A percentile compares a stretch with the other conserved stretches of the same genome.
Evolutionary conservation across 305 asterid genomes (phyloP).

Genomic region (Withania somnifera): DNA sequence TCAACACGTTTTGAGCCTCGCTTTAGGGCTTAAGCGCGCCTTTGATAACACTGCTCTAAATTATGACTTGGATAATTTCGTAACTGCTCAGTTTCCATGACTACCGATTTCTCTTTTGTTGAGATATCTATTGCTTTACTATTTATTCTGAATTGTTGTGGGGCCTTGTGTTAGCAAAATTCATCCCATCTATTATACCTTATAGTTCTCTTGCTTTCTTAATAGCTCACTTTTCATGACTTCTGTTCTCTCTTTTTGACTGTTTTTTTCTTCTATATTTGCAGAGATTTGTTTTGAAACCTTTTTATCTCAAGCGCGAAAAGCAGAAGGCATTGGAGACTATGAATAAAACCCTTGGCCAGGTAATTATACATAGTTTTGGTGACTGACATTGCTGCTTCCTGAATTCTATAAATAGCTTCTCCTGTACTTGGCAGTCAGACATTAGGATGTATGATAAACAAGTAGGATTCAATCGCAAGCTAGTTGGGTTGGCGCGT

Average conservation of each 20-base stretch:
- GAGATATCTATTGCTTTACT: background rate
- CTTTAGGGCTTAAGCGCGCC: no score
- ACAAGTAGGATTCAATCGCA: background rate
- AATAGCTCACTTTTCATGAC: background rate
- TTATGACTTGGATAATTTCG: background rate
- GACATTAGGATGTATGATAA: background rate
- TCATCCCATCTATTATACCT: background rate
- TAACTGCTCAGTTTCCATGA: background rate
- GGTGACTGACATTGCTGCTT: background rate
- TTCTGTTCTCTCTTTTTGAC: background rate
- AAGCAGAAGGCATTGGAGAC: conserved; percentile 56
- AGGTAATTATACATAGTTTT: conserved; percentile 34
- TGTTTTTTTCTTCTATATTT: conserved; percentile 13
- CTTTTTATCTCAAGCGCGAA: conserved; percentile 66
- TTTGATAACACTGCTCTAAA: background rate
- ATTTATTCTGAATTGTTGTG: background rate
- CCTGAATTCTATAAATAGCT: background rate
- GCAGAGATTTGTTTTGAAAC: conserved; percentile 73
- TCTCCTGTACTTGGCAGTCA: background rate
- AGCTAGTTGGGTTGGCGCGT: background rate
- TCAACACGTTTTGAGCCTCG: no score
- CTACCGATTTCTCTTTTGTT: background rate
- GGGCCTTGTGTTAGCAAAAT: background rate
- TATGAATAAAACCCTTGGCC: conserved; percentile 45
- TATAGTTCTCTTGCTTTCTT: background rate